Conservation (phyloP, 2,329 filamentous ascomycete species). For the Phialophora macrospora region DNA sequence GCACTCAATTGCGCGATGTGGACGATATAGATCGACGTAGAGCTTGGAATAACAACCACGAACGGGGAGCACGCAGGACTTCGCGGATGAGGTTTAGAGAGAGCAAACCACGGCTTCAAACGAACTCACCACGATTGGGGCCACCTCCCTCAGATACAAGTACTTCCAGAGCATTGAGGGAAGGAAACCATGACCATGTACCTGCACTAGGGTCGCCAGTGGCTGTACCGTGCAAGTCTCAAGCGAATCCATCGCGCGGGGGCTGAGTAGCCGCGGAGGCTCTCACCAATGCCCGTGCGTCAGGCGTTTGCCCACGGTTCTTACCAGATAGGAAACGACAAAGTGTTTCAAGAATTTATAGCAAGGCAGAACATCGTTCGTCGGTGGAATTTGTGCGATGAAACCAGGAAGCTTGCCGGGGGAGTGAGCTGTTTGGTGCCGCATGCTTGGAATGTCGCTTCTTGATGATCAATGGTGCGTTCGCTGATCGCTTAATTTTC, state of each 20-base stretch:
- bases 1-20: neutral
- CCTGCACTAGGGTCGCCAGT: conserved; percentile 24
- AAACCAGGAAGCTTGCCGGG: neutral
- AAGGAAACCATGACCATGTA: conserved; percentile 4
- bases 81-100: neutral
- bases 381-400: conserved; percentile 6
- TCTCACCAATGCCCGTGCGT: conserved; percentile 13
- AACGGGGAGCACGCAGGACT: neutral
- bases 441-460: conserved; percentile 4
- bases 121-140: conserved; percentile 13
- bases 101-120: conserved; percentile 1
- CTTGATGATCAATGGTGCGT: neutral
- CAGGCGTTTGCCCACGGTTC: conserved; percentile 2
- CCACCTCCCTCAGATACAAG: conserved; percentile 11
- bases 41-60: neutral
- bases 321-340: conserved; percentile 18
- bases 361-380: conserved; percentile 33
- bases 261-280: conserved; percentile 28
- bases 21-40: neutral
- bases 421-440: conserved; percentile 15
- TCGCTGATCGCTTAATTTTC: conserved; percentile 8
- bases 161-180: neutral
- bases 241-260: conserved; percentile 21
- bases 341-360: conserved; percentile 35
- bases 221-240: conserved; percentile 6